Evolutionary conservation across 306 rosid species (phyloP), one percentile per base, ranked within the genome.

Genomic region (Prinsepia uniflora): DNA sequence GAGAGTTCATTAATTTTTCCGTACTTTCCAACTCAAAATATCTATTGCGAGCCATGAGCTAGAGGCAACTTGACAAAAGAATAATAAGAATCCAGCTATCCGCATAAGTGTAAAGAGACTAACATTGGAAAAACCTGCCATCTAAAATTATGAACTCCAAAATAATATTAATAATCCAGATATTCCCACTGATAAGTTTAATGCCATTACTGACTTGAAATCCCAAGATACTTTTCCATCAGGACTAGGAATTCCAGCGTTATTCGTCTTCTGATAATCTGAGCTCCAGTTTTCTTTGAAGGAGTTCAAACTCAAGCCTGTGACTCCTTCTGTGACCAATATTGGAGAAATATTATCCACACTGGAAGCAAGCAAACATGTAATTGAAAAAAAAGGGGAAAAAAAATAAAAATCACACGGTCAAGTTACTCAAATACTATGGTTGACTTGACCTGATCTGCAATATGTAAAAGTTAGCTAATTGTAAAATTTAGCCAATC

Each of bases 211-310:
- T 79, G 80, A 94, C 99, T 91, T 89, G 86, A 91, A 94, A 87
- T 83, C 59, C 99, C 99, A 94, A 78, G 58, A 74, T 45, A 86
- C 91, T 5, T 77, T 69, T 77, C 97, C 99, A 10, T 76, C 73
- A 58, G 86, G 62, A 74, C 82, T 89, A 50, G 99, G 99, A 73
- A 94, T 80, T 76, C 99, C 99, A 81, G 85, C 91, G 49, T 79
- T 59, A 34, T 91, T 88, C 41, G 99, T 94, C 57, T 74, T 91
- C 75, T 91, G 97, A 81, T 91, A 94, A 66, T 89, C 89, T 36
- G 99, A 64, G 72, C 81, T 77, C 99, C 99, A 94, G 69, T 94
- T 94, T 7, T 94, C 90, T 80, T 77, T 86, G 59, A 91, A 72
- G 24, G 96, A 83, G 24, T 60, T 7, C 64, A 68, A 24, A 86